These are phyloP conservation scores for Cryphonectria nitschkei DNA, from an alignment of 2,329 filamentous ascomycete genomes.

Conservation along the genomic window DNA sequence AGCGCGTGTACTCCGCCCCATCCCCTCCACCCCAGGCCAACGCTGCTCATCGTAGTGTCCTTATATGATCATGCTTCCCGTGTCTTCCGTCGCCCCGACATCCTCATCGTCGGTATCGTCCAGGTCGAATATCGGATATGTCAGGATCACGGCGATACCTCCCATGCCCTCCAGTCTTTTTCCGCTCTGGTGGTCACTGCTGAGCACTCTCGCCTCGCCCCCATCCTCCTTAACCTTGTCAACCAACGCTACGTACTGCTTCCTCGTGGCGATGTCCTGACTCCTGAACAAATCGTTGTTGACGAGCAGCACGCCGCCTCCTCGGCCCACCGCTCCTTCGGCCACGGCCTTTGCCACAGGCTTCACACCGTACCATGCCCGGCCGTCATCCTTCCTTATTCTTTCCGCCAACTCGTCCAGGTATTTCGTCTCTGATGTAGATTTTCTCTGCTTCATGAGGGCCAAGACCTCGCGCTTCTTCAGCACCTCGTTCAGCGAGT, in stretches of 20 bases:
- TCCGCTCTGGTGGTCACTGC: constrained; percentile 92
- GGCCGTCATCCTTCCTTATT: constrained; percentile 81
- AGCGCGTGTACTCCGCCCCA: background rate
- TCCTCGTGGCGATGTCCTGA: constrained; percentile 74
- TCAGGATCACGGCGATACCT: constrained; percentile 86
- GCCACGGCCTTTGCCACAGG: constrained; percentile 83
- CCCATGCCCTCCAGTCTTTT: constrained; percentile 81
- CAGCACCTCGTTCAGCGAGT: constrained; percentile 86
- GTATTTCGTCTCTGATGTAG: constrained; percentile 77
- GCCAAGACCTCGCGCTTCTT: constrained; percentile 77
- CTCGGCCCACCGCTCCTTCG: constrained; percentile 85
- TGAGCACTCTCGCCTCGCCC: constrained; percentile 86
- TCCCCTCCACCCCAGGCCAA: background rate
- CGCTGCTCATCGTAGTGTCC: background rate
- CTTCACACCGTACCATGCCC: constrained; percentile 85
- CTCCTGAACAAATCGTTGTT: constrained; percentile 87
- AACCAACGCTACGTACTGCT: constrained; percentile 81
- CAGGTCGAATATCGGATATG: constrained; percentile 82
- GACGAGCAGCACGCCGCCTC: constrained; percentile 83
- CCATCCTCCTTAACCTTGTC: constrained; percentile 87
- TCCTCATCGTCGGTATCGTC: constrained; percentile 67
- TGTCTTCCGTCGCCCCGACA: constrained; percentile 36
- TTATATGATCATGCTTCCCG: constrained; percentile 36
- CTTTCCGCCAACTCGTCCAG: constrained; percentile 84
- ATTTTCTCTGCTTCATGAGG: constrained; percentile 84